These are phyloP conservation scores for Ceratocystis alfenasii DNA, from an alignment of 2,329 filamentous ascomycete genomes.

Conservation along the genomic window DNA sequence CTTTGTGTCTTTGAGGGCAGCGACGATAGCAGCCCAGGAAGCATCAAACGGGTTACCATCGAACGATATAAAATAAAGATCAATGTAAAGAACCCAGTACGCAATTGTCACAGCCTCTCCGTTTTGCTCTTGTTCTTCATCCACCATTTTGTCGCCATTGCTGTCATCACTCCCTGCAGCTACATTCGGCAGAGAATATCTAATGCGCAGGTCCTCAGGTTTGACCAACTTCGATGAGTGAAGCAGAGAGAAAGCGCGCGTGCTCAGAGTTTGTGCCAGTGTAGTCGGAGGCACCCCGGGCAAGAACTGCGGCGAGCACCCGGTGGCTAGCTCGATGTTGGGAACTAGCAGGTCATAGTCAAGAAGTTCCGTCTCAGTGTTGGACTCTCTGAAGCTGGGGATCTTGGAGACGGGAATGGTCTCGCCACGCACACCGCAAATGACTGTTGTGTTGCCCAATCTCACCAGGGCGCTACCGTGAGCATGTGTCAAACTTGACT, in stretches of 20 bases:
- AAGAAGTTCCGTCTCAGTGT: slow-evolving; percentile 38
- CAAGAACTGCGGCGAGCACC: slow-evolving; percentile 73
- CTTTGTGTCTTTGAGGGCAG: slow-evolving; percentile 65
- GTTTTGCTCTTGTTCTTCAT: slow-evolving; percentile 30
- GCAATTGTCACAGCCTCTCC: slow-evolving; percentile 51
- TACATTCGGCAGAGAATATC: slow-evolving; percentile 33
- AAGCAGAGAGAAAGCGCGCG: slow-evolving; percentile 63
- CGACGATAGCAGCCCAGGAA: slow-evolving; percentile 72
- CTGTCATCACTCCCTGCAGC: slow-evolving; percentile 39
- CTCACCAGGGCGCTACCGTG: slow-evolving; percentile 84
- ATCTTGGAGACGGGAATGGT: slow-evolving; percentile 66
- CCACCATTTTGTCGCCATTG: slow-evolving; percentile 31
- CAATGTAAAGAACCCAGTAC: slow-evolving; percentile 92
- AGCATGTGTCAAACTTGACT: slow-evolving; percentile 73
- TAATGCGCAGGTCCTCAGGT: slow-evolving; percentile 60
- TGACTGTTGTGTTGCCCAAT: slow-evolving; percentile 81
- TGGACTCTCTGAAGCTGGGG: slow-evolving; percentile 45
- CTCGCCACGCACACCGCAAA: slow-evolving; percentile 83
- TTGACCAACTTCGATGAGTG: slow-evolving; percentile 58
- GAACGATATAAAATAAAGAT: slow-evolving; percentile 85
- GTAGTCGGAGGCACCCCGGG: slow-evolving; percentile 71
- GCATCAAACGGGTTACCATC: slow-evolving; percentile 89
- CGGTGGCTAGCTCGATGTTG: slow-evolving; percentile 85
- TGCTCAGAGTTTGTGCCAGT: slow-evolving; percentile 73
- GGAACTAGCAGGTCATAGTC: slow-evolving; percentile 71